These are phyloP conservation scores for Phaeolepiota aurea DNA, from an alignment of 768 basidiomycete genomes.

Conservation along the genomic window DNA sequence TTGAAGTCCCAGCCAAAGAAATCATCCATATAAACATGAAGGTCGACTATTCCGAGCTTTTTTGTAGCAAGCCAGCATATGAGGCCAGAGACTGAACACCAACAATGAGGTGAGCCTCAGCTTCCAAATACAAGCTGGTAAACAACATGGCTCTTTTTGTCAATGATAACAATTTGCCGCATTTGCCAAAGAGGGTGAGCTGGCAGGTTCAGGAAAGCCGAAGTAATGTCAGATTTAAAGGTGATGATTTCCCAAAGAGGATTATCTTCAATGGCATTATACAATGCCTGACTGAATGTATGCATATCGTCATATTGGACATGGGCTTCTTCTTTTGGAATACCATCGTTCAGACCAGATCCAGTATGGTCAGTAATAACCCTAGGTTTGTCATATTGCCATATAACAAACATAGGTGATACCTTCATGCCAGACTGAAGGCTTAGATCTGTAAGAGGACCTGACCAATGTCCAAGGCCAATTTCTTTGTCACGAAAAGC, in stretches of 20 bases:
- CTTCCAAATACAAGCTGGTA: conserved; percentile 19
- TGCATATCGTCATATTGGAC: conserved; percentile 17
- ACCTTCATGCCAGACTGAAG: conserved; percentile 15
- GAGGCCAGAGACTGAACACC: conserved; percentile 16
- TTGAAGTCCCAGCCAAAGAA: conserved; percentile 11
- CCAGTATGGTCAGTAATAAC: conserved; percentile 19
- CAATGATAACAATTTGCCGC: conserved; percentile 18
- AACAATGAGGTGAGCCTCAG: conserved; percentile 14
- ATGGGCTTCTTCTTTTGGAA: conserved; percentile 8
- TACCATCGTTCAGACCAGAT: conserved; percentile 10
- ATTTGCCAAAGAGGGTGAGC: conserved; percentile 24
- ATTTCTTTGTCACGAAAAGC: not conserved
- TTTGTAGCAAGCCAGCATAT: conserved; percentile 18
- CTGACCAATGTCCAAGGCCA: not conserved
- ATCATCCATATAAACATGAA: conserved; percentile 21
- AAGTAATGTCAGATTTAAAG: conserved; percentile 19
- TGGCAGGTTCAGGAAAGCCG: conserved; percentile 22
- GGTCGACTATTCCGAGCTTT: conserved; percentile 9
- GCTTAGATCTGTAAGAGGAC: conserved; percentile 11
- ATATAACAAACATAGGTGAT: conserved; percentile 17
- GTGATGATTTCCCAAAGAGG: conserved; percentile 4
- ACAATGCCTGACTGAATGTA: conserved; percentile 10
- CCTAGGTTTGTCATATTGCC: conserved; percentile 16
- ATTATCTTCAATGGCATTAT: conserved; percentile 1
- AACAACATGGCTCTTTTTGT: conserved; percentile 15